phyloP scores from a whole-genome alignment of 306 rosid species.

The Casuarina glauca region DNA sequence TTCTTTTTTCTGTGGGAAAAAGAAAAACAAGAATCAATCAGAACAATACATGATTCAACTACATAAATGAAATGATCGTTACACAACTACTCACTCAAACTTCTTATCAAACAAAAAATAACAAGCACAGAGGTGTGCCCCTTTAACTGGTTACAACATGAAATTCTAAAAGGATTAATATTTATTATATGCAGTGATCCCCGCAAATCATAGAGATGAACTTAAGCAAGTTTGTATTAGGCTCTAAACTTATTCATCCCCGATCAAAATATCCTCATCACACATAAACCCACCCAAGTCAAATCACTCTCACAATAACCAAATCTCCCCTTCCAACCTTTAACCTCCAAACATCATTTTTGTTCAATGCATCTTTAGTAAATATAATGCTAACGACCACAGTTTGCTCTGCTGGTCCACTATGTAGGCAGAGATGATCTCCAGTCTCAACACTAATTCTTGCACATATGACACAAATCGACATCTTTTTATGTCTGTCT shows the following conservation, averaged over 20 bases:
- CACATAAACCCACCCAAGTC: neutral
- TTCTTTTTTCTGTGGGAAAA: slow-evolving; percentile 68
- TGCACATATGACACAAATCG: neutral
- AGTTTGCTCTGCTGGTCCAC: too few relatives aligned
- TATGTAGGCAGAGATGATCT: too few relatives aligned
- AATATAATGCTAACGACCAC: too few relatives aligned
- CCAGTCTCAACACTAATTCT: too few relatives aligned
- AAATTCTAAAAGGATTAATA: neutral
- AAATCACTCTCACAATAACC: neutral
- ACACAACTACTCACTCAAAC: neutral
- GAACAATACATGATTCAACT: neutral
- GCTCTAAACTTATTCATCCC: neutral
- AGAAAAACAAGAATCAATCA: slow-evolving; percentile 21
- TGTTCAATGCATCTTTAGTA: too few relatives aligned
- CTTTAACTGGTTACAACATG: neutral
- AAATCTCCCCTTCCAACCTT: too few relatives aligned
- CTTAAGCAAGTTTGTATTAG: neutral
- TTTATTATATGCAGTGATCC: neutral
- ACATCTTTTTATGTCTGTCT: too few relatives aligned
- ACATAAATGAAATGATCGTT: neutral
- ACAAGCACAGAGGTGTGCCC: neutral
- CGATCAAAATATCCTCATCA: neutral
- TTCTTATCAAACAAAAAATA: neutral
- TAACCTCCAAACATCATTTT: too few relatives aligned
- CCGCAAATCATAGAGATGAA: neutral